These are phyloP conservation scores for Rosa lucieae DNA, from an alignment of 306 rosid species.

Conservation along the genomic window DNA sequence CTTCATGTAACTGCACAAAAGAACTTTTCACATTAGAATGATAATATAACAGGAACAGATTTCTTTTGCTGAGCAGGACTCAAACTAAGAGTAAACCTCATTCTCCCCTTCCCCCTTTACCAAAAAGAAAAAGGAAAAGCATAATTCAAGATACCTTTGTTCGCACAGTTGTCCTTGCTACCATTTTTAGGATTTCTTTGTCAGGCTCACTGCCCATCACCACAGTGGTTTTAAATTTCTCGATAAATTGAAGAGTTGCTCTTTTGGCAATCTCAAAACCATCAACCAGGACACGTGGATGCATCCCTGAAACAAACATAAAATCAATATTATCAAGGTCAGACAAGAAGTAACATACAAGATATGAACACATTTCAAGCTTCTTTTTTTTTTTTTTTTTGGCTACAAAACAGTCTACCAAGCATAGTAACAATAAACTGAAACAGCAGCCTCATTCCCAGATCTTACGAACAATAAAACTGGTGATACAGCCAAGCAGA, in stretches of 20 bases:
- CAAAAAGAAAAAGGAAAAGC: slow-evolving; percentile 9
- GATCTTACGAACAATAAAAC: neutral
- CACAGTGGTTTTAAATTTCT: slow-evolving; percentile 79
- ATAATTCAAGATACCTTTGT: slow-evolving; percentile 60
- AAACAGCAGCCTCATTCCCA: neutral
- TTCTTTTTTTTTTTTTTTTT: too few relatives aligned
- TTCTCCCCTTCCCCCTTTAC: neutral
- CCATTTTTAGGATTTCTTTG: slow-evolving; percentile 87
- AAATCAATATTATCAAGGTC: neutral
- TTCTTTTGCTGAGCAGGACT: neutral
- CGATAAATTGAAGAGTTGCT: slow-evolving; percentile 89
- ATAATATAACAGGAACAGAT: neutral
- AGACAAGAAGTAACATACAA: neutral
- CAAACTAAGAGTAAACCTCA: neutral
- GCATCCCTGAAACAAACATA: slow-evolving; percentile 69
- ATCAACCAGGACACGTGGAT: slow-evolving; percentile 95
- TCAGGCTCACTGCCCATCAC: slow-evolving; percentile 93
- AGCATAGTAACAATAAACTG: neutral
- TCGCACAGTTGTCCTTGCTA: slow-evolving; percentile 88
- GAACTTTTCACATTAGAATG: neutral
- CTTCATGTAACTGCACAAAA: slow-evolving; percentile 73
- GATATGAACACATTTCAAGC: too few relatives aligned
- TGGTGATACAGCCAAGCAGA: too few relatives aligned
- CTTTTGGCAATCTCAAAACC: slow-evolving; percentile 95
- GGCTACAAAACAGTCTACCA: neutral